Percentiles rank a stretch among this genome's conserved stretches.
These are phyloP conservation scores for Eucalyptus melliodora DNA, from an alignment of 345 rosid species.

Conservation along the genomic window DNA sequence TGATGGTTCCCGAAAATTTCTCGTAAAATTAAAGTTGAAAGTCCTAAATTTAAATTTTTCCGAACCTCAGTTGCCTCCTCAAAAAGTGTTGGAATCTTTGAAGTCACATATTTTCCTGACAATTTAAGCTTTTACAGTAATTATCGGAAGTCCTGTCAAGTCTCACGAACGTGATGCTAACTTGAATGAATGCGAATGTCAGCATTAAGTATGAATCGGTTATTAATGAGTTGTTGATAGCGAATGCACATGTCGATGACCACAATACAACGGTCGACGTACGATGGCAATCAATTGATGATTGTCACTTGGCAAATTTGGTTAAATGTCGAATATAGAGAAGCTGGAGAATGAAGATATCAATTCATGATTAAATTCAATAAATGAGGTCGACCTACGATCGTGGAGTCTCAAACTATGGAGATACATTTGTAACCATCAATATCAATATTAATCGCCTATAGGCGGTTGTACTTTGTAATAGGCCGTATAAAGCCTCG, in stretches of 20 bases:
- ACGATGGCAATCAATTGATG: not conserved
- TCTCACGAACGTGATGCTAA: accelerated
- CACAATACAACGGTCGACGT: accelerated
- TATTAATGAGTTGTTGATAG: not conserved
- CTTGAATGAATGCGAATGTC: not conserved
- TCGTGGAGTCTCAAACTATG: not conserved
- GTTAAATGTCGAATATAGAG: not conserved
- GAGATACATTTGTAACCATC: not conserved
- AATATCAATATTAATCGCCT: not conserved
- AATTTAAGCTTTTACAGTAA: too few relatives aligned
- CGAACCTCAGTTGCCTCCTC: too few relatives aligned
- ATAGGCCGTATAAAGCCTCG: not conserved
- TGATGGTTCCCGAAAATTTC: accelerated
- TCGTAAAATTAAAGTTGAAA: too few relatives aligned
- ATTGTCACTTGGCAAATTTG: not conserved
- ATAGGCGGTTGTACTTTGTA: not conserved
- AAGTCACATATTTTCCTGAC: too few relatives aligned
- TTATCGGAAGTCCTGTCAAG: accelerated
- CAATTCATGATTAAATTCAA: not conserved
- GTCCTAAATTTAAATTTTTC: too few relatives aligned
- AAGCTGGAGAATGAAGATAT: not conserved
- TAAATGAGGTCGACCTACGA: not conserved
- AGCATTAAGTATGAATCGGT: not conserved
- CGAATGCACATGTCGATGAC: not conserved
- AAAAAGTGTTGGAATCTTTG: too few relatives aligned